Percentiles rank a stretch among this genome's conserved stretches.
These are phyloP conservation scores for Jaminaea rosea DNA, from an alignment of 1,284 basidiomycete genomes.

Conservation along the genomic window DNA sequence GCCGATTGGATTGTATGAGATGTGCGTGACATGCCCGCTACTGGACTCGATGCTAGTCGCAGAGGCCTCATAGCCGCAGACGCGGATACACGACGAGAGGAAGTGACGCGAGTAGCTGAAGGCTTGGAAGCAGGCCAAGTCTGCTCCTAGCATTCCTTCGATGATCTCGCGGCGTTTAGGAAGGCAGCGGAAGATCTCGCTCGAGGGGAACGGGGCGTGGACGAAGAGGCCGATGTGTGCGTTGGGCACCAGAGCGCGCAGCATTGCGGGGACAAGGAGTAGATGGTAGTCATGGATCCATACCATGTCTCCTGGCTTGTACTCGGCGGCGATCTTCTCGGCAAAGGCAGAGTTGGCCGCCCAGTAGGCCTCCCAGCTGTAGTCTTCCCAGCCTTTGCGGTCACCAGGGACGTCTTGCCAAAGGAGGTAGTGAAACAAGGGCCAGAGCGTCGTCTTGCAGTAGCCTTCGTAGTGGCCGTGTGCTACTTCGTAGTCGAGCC, in stretches of 20 bases:
- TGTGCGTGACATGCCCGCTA: slow-evolving; percentile 73
- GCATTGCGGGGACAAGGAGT: slow-evolving; percentile 74
- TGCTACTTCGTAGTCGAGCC: slow-evolving; percentile 79
- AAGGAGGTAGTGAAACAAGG: slow-evolving; percentile 93
- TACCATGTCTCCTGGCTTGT: slow-evolving; percentile 73
- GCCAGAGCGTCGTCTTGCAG: slow-evolving; percentile 97
- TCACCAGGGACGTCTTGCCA: slow-evolving; percentile 73
- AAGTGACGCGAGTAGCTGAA: slow-evolving; percentile 97
- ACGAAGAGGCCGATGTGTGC: slow-evolving; percentile 80
- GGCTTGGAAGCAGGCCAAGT: slow-evolving; percentile 89
- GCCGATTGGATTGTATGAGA: slow-evolving; percentile 92
- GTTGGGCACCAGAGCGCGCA: slow-evolving; percentile 68
- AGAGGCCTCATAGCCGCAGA: slow-evolving; percentile 87
- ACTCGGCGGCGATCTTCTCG: slow-evolving; percentile 63
- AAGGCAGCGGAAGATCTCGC: slow-evolving; percentile 87
- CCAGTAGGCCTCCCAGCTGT: slow-evolving; percentile 73
- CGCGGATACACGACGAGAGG: slow-evolving; percentile 83
- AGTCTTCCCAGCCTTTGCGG: slow-evolving; percentile 57
- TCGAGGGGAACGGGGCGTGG: slow-evolving; percentile 93
- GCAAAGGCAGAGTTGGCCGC: slow-evolving; percentile 81
- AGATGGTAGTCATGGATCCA: slow-evolving; percentile 64
- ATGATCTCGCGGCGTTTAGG: slow-evolving; percentile 79
- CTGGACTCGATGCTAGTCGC: slow-evolving; percentile 71
- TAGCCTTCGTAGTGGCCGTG: slow-evolving; percentile 87
- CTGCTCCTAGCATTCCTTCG: slow-evolving; percentile 95